A percentile compares a stretch with the other conserved stretches of the same genome.
Evolutionary conservation across 257 asterid species (phyloP).

Genomic region (Scutellaria minor): DNA sequence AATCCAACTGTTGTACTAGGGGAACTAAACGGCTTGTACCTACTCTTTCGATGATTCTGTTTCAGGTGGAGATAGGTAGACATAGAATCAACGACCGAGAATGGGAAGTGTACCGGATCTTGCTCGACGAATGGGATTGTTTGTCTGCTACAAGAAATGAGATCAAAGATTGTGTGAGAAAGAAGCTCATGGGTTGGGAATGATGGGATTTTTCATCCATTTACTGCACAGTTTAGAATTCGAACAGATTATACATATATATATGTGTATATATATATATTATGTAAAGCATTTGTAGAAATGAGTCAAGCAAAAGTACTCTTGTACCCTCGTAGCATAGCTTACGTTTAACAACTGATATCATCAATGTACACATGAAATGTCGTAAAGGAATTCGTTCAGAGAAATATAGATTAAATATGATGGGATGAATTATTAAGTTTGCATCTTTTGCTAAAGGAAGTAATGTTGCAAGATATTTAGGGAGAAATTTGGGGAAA

Average conservation of each 20-base stretch:
- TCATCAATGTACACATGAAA: no score
- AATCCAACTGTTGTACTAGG: no score
- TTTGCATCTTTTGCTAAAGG: background rate
- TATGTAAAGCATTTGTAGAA: constrained; percentile 29
- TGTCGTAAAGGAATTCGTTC: no score
- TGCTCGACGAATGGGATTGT: constrained; percentile 60
- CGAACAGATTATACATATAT: constrained; percentile 11
- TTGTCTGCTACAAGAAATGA: constrained; percentile 49
- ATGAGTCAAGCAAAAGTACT: constrained; percentile 1
- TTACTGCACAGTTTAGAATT: constrained; percentile 42
- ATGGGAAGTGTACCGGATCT: constrained; percentile 78
- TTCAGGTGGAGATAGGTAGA: constrained; percentile 75
- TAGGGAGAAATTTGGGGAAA: background rate
- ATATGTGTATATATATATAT: constrained; percentile 37
- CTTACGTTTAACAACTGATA: no score
- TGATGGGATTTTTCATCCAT: constrained; percentile 36
- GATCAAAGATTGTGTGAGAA: constrained; percentile 61
- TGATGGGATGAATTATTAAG: background rate
- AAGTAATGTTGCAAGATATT: constrained; percentile 11
- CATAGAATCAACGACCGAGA: constrained; percentile 60
- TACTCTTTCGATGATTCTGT: background rate
- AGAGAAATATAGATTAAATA: background rate
- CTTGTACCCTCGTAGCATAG: background rate
- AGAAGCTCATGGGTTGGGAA: constrained; percentile 73
- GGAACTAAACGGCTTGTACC: background rate